A percentile compares a stretch with the other conserved stretches of the same genome.
Evolutionary conservation across 2,329 filamentous ascomycete genomes (phyloP).

Genomic region (Phoma sp.): DNA sequence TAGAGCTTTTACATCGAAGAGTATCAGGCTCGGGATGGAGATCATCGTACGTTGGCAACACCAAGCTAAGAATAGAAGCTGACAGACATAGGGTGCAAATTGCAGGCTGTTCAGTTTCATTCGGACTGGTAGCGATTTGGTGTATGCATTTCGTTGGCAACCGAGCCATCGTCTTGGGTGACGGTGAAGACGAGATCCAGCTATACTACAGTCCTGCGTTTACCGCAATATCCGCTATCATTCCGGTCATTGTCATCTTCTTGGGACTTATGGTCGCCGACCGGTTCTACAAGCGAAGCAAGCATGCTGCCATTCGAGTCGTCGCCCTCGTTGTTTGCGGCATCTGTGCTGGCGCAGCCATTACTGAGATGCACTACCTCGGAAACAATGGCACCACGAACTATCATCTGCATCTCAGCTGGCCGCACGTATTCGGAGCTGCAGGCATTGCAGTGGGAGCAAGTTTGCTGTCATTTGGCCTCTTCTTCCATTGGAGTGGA

Average conservation of each 20-base stretch:
- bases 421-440: slow-evolving; percentile 70
- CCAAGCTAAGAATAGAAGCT: slow-evolving; percentile 25
- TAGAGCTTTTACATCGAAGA: slow-evolving; percentile 81
- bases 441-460: slow-evolving; percentile 76
- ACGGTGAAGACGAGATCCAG: slow-evolving; percentile 67
- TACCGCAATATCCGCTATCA: slow-evolving; percentile 79
- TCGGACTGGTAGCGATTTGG: slow-evolving; percentile 60
- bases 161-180: slow-evolving; percentile 74
- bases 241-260: slow-evolving; percentile 78
- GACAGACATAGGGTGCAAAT: slow-evolving; percentile 50
- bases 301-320: slow-evolving; percentile 35
- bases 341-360: slow-evolving; percentile 73
- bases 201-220: slow-evolving; percentile 76
- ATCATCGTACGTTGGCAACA: slow-evolving; percentile 38
- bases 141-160: slow-evolving; percentile 83
- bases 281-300: slow-evolving; percentile 40
- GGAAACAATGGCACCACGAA: slow-evolving; percentile 85
- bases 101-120: slow-evolving; percentile 51
- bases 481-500: slow-evolving; percentile 80
- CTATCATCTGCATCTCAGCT: slow-evolving; percentile 70
- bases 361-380: slow-evolving; percentile 87
- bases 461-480: slow-evolving; percentile 71
- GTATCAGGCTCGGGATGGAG: slow-evolving; percentile 62
- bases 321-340: slow-evolving; percentile 64
- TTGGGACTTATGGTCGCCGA: slow-evolving; percentile 75